Evolutionary conservation across 83 land plant genomes (phyloP), one percentile per base, ranked within the genome.

Genomic region (Diphasiastrum complanatum): DNA sequence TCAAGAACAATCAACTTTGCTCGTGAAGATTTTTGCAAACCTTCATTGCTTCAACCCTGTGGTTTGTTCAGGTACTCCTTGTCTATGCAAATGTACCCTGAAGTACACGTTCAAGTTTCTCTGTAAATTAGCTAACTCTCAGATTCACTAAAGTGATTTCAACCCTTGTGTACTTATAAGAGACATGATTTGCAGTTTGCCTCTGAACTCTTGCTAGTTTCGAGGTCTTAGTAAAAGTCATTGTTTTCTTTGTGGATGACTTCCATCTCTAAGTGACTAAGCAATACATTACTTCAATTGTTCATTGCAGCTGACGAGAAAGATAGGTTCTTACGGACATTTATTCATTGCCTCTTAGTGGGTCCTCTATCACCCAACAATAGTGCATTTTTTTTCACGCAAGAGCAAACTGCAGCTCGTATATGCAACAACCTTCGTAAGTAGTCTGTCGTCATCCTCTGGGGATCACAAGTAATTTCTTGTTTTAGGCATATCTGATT

Each of bases 21-120:
- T 91, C 76, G 89, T 91, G 61, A 91, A 91, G 81, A 68, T 87
- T 35, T 76, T 91, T 51, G 97, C 97, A 40, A 91, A 91, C 68
- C 77, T 91, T 12, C 88, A 84, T 33, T 83, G 87, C 77, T 91
- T 77, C 79, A 81, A 84, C 64, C 86, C 89, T 25, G 76, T 76
- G 34, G 77, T 91, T n/a, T 91, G 97, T 75, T 66, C 77, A 91
- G 97, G 97, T 87, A 12, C 22, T 50, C 12, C 25, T n/a, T n/a
- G n/a, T n/a, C n/a, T n/a, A n/a, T n/a, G n/a, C n/a, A 61, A 11
- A 45, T 32, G 26, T 30, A 45, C 19, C 26, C 25, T 60, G n/a
- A n/a, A n/a, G n/a, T n/a, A n/a, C 19, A 5, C 18, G 60, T 25
- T 61, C 10, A 19, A 4, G 30, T 37, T 47, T 26, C 19, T 59